Evolutionary conservation across 768 basidiomycete genomes (phyloP).

Genomic region (Lactarius pseudohatsudake): DNA sequence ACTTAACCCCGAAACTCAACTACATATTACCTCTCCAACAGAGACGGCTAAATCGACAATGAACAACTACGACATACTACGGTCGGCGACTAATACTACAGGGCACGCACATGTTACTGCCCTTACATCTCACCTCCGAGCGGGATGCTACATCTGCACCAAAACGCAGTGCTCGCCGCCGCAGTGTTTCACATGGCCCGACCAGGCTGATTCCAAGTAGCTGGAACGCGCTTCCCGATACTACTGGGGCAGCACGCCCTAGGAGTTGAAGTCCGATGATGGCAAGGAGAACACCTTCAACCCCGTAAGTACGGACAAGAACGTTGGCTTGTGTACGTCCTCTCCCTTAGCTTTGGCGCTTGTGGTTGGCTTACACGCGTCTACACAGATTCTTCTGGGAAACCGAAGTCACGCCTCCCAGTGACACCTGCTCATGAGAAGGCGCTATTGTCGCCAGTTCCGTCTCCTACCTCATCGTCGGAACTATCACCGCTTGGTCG

Average conservation of each 20-base stretch:
- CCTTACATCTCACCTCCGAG: conserved; percentile 6
- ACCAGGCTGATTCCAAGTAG: neutral
- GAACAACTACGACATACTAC: neutral
- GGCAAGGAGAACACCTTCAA: conserved; percentile 26
- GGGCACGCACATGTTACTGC: neutral
- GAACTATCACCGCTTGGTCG: conserved; percentile 70
- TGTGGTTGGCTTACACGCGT: neutral
- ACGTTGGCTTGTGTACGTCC: conserved; percentile 5
- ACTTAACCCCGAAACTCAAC: neutral
- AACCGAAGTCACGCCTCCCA: conserved; percentile 32
- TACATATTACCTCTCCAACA: neutral
- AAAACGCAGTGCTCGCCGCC: conserved; percentile 19
- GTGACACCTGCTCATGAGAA: conserved; percentile 48
- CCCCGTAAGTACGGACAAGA: neutral
- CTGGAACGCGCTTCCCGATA: neutral
- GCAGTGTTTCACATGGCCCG: conserved; percentile 20
- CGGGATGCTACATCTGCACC: neutral
- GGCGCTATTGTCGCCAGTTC: conserved; percentile 39
- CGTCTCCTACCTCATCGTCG: conserved; percentile 69
- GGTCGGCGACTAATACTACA: conserved; percentile 5
- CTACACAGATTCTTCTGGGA: conserved; percentile 10
- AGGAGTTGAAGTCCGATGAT: conserved; percentile 4
- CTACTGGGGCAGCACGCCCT: neutral
- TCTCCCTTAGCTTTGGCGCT: neutral
- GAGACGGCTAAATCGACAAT: neutral